Conservation (phyloP, 345 rosid genomes). For the Citropsis articulata region DNA sequence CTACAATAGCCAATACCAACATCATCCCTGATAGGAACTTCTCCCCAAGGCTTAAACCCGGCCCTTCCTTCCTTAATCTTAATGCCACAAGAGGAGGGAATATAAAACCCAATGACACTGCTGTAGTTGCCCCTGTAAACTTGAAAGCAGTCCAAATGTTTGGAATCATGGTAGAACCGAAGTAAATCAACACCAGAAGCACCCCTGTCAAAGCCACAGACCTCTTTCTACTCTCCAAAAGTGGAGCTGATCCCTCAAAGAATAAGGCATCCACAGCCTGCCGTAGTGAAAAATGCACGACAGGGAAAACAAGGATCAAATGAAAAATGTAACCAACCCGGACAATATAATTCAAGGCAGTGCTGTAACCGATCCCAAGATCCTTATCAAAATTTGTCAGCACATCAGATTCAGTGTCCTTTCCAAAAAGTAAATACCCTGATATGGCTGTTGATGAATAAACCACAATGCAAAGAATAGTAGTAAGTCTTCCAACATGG, state of each 20-base stretch:
- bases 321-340: constrained; percentile 89
- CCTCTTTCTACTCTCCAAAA: too few species aligned
- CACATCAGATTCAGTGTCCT: constrained; percentile 75
- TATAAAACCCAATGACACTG: too few species aligned
- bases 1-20: constrained; percentile 66
- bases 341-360: constrained; percentile 77
- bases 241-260: too few species aligned
- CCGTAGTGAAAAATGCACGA: constrained; percentile 87
- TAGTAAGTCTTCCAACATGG: constrained; percentile 76
- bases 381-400: constrained; percentile 88
- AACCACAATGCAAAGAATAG: constrained; percentile 60
- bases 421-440: constrained; percentile 84
- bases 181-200: too few species aligned
- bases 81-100: too few species aligned
- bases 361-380: constrained; percentile 77
- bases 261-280: constrained; percentile 48
- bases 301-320: constrained; percentile 94
- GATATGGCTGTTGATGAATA: constrained; percentile 76
- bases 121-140: too few species aligned
- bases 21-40: constrained; percentile 59
- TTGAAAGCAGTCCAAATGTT: too few species aligned
- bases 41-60: constrained; percentile 24
- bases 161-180: too few species aligned
- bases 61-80: constrained; percentile 22
- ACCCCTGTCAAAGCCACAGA: too few species aligned